Conservation (phyloP, 148 eudicot species). For the Bassia scoparia region DNA sequence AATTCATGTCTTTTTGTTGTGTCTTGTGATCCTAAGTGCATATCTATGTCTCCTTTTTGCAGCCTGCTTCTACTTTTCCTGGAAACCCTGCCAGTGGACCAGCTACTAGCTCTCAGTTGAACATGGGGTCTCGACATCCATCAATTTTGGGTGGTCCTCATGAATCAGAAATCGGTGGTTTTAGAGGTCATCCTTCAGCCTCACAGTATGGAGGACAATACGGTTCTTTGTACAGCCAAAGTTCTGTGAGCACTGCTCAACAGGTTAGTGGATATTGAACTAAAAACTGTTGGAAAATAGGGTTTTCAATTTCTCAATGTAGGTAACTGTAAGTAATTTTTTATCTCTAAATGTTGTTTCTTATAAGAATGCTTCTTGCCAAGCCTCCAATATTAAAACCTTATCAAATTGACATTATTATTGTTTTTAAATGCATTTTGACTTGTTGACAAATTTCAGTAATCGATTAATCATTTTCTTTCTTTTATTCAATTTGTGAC, state of each 20-base stretch:
- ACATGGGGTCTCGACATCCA: conserved; percentile 51
- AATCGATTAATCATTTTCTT: not conserved
- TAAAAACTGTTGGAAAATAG: not conserved
- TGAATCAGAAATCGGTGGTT: conserved; percentile 56
- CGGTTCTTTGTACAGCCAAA: conserved; percentile 59
- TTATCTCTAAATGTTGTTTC: not conserved
- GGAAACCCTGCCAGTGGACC: conserved; percentile 35
- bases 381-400: no score
- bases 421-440: no score
- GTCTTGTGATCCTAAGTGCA: not conserved
- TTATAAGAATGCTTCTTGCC: not conserved
- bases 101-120: conserved; percentile 42
- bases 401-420: no score
- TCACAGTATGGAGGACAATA: conserved; percentile 74
- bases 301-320: not conserved
- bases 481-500: not conserved
- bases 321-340: not conserved
- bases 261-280: conserved; percentile 45
- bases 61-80: conserved; percentile 47
- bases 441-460: no score
- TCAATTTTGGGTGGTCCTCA: conserved; percentile 48
- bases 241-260: conserved; percentile 51
- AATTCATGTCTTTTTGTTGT: not conserved
- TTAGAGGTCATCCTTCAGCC: conserved; percentile 53
- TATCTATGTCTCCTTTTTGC: conserved; percentile 10